phyloP scores from a whole-genome alignment of 495 filamentous ascomycete species.

The Aspergillus hancockii region DNA sequence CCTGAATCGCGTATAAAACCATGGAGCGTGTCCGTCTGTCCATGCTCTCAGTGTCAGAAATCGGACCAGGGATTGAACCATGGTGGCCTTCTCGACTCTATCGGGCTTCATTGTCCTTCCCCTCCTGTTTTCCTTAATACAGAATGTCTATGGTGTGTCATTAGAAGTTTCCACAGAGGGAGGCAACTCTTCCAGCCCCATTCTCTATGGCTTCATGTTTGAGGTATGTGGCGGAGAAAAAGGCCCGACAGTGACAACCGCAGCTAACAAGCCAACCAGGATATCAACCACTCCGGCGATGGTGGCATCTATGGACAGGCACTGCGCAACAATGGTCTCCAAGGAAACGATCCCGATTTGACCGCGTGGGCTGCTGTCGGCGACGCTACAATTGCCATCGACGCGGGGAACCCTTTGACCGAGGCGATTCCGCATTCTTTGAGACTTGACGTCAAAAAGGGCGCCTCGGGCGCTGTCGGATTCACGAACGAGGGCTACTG shows the following conservation, averaged over 20 bases:
- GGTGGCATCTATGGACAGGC: constrained; percentile 72
- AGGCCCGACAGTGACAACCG: background rate
- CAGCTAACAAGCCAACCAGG: constrained; percentile 32
- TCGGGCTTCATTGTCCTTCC: constrained; percentile 18
- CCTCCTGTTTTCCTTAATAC: constrained; percentile 8
- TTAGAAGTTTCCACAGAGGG: constrained; percentile 40
- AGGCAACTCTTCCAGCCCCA: constrained; percentile 49
- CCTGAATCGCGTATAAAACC: background rate
- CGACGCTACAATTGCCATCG: constrained; percentile 48
- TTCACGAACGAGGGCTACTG: constrained; percentile 59
- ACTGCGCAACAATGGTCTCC: constrained; percentile 66
- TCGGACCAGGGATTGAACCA: background rate
- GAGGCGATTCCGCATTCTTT: constrained; percentile 56
- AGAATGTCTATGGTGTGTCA: constrained; percentile 14
- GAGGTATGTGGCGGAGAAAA: constrained; percentile 32
- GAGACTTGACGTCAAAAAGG: constrained; percentile 46
- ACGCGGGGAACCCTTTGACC: constrained; percentile 55
- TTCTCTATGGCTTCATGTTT: constrained; percentile 59
- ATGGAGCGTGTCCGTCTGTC: background rate
- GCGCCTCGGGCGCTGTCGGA: constrained; percentile 43
- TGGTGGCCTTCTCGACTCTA: constrained; percentile 16
- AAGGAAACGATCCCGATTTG: constrained; percentile 45
- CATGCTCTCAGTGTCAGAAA: background rate
- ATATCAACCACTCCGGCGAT: constrained; percentile 71
- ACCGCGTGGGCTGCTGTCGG: constrained; percentile 54